Evolutionary conservation across 2,329 filamentous ascomycete species (phyloP).

Genomic region (Tolypocladium capitatum): DNA sequence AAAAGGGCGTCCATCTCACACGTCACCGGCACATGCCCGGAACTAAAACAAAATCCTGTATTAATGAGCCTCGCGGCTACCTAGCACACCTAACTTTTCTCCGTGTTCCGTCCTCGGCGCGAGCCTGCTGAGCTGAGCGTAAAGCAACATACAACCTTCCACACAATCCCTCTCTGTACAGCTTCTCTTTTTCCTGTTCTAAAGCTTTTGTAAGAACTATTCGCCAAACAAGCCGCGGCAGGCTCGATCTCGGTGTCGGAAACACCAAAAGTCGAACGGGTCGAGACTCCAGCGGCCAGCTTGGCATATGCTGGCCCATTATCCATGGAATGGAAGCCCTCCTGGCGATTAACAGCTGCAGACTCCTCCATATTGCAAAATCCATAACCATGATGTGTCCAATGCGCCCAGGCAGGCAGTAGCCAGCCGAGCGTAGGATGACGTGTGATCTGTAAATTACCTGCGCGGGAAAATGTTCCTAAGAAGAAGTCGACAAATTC

Average conservation of each 20-base stretch:
- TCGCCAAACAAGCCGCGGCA: slow-evolving; percentile 1
- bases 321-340: slow-evolving; percentile 1
- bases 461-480: slow-evolving; percentile 36
- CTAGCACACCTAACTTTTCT: slow-evolving; percentile 4
- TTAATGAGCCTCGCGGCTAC: slow-evolving; percentile 6
- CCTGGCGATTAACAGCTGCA: slow-evolving; percentile 15
- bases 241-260: slow-evolving; percentile 1
- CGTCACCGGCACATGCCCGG: background rate
- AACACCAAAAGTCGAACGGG: background rate
- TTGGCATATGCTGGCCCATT: background rate
- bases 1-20: background rate
- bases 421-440: slow-evolving; percentile 42
- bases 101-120: slow-evolving; percentile 1
- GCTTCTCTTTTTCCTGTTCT: background rate
- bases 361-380: slow-evolving; percentile 39
- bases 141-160: slow-evolving; percentile 6
- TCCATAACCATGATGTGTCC: slow-evolving; percentile 49
- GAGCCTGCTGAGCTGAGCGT: slow-evolving; percentile 1
- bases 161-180: background rate
- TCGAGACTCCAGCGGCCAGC: background rate
- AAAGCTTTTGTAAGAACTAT: background rate
- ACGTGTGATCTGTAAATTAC: slow-evolving; percentile 41
- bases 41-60: slow-evolving; percentile 4
- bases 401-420: slow-evolving; percentile 38
- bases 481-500: slow-evolving; percentile 32